Evolutionary conservation across 441 rosid genomes (phyloP).

Genomic region (Populus trichocarpa): DNA sequence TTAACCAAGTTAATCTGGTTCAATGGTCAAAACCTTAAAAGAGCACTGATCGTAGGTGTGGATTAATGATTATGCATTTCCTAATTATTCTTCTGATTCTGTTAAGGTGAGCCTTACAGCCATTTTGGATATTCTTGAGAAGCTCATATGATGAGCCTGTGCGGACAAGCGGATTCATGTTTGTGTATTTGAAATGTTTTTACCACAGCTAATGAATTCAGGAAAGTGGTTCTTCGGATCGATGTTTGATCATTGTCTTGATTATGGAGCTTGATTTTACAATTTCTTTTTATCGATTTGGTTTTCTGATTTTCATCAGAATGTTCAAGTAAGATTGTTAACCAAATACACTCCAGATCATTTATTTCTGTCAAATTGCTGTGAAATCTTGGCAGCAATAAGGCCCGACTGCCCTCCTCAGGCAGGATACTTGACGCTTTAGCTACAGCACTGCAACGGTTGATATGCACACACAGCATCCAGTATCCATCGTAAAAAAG

Average conservation of each 20-base stretch:
- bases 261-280: background rate
- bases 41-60: background rate
- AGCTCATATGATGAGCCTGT: background rate
- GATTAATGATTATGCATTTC: background rate
- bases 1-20: conserved; percentile 5
- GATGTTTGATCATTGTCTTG: background rate
- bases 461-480: too few relatives aligned
- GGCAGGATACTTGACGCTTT: background rate
- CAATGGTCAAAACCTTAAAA: background rate
- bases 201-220: background rate
- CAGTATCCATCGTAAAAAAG: too few relatives aligned
- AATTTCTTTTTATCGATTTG: background rate
- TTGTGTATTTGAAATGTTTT: background rate
- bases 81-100: background rate
- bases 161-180: background rate
- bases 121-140: background rate
- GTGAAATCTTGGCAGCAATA: too few relatives aligned
- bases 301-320: background rate
- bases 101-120: background rate
- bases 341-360: background rate
- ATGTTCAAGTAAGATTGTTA: background rate
- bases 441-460: too few relatives aligned
- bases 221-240: background rate
- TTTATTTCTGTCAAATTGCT: too few relatives aligned
- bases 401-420: too few relatives aligned